A percentile compares a stretch with the other conserved stretches of the same genome.
Conservation (phyloP, 2,329 filamentous ascomycete species). For the Trichophyton equinum region DNA sequence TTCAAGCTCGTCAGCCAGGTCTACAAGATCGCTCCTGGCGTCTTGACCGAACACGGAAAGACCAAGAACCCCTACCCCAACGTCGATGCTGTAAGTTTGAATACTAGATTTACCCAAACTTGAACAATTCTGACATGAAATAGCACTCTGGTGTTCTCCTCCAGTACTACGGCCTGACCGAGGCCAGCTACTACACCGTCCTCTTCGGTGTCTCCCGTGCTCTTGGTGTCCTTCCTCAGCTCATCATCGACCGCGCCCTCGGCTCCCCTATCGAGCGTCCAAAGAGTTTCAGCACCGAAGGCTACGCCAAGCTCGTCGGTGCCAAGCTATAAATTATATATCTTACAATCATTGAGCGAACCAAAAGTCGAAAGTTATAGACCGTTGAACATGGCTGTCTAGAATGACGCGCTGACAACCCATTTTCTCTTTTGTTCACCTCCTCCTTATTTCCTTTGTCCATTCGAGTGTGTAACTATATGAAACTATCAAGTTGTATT, state of each 20-base stretch:
- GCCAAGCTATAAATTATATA: constrained; percentile 64
- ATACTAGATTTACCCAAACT: neutral
- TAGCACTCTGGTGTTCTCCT: constrained; percentile 94
- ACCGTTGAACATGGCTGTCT: neutral
- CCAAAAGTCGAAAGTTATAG: neutral
- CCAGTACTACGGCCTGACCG: constrained; percentile 97
- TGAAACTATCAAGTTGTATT: neutral
- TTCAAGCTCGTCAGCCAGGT: constrained; percentile 99
- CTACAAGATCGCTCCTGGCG: constrained; percentile 98
- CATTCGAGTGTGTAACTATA: neutral
- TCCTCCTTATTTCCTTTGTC: neutral
- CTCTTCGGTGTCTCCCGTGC: constrained; percentile 98
- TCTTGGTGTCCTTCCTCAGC: constrained; percentile 94
- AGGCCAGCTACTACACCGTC: constrained; percentile 99
- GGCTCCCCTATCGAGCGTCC: constrained; percentile 96
- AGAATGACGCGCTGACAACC: neutral
- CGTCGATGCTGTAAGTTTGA: constrained; percentile 56
- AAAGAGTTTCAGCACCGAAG: constrained; percentile 97
- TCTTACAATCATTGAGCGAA: neutral
- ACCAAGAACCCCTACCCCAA: constrained; percentile 90
- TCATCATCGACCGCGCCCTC: constrained; percentile 97
- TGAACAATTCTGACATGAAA: constrained; percentile 8
- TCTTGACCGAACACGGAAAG: constrained; percentile 99
- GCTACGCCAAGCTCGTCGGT: constrained; percentile 83
- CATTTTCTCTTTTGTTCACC: neutral